Percentiles rank a stretch among this genome's conserved stretches.
These are phyloP conservation scores for Baffinella frigidus DNA, from an alignment of 208 protist genomes.

Conservation along the genomic window DNA sequence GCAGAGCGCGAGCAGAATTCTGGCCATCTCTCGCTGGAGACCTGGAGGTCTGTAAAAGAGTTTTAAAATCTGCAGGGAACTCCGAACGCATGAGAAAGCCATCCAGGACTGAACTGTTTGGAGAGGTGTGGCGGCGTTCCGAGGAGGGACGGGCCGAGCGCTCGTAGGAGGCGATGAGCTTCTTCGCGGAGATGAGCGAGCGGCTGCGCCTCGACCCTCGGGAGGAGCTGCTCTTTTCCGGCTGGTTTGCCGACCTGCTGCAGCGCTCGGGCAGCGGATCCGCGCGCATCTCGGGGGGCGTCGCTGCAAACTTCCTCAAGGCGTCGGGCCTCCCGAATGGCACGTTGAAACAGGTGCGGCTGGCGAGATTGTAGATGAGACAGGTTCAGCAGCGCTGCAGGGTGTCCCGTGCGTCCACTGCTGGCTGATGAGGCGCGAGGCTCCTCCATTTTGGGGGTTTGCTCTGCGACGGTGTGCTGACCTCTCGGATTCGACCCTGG, in stretches of 20 bases:
- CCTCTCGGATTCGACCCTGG: neutral
- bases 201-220: neutral
- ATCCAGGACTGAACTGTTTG: no score
- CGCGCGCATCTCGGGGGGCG: neutral
- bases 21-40: no score
- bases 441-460: no score
- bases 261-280: neutral
- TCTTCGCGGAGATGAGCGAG: neutral
- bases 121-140: no score
- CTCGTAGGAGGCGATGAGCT: neutral
- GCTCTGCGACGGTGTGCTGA: no score
- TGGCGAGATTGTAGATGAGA: neutral
- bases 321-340: neutral
- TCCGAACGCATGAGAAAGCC: no score
- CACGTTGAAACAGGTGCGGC: slow-evolving; percentile 2
- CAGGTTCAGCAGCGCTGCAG: neutral
- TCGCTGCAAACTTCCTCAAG: neutral
- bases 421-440: no score
- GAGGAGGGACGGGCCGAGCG: no score
- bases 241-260: neutral
- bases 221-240: neutral
- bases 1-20: no score
- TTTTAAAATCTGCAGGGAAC: no score
- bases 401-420: no score
- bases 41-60: no score